Evolutionary conservation across 768 basidiomycete species (phyloP).

Genomic region (Cantharellus cinnabarinus): DNA sequence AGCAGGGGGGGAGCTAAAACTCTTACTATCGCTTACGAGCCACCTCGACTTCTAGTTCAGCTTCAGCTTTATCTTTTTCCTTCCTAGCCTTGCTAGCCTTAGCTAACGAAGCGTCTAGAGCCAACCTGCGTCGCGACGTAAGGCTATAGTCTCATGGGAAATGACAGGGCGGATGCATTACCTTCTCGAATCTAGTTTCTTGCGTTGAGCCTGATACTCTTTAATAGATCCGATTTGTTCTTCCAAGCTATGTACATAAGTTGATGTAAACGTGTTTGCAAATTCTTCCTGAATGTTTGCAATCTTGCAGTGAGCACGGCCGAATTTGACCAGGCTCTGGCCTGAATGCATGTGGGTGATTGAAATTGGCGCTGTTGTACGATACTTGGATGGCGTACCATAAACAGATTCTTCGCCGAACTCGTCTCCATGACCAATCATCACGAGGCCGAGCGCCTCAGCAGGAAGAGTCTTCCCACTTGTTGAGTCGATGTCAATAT

Average conservation of each 20-base stretch:
- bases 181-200: conserved; percentile 78
- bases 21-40: conserved; percentile 59
- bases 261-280: conserved; percentile 49
- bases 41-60: conserved; percentile 60
- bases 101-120: conserved; percentile 52
- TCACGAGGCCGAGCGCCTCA: conserved; percentile 65
- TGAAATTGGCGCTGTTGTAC: neutral
- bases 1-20: conserved; percentile 1
- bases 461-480: conserved; percentile 51
- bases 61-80: conserved; percentile 47
- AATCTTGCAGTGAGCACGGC: conserved; percentile 67
- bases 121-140: conserved; percentile 27
- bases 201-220: conserved; percentile 60
- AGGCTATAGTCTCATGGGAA: neutral
- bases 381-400: conserved; percentile 22
- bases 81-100: conserved; percentile 65
- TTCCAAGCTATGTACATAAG: conserved; percentile 47
- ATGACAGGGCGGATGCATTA: conserved; percentile 12
- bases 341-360: conserved; percentile 23
- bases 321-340: conserved; percentile 48
- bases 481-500: conserved; percentile 36
- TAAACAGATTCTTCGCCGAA: conserved; percentile 57
- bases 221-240: conserved; percentile 53
- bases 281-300: conserved; percentile 73
- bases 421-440: conserved; percentile 72